These are phyloP conservation scores for Escovopsis sp. DNA, from an alignment of 2,329 filamentous ascomycete genomes.

Conservation along the genomic window DNA sequence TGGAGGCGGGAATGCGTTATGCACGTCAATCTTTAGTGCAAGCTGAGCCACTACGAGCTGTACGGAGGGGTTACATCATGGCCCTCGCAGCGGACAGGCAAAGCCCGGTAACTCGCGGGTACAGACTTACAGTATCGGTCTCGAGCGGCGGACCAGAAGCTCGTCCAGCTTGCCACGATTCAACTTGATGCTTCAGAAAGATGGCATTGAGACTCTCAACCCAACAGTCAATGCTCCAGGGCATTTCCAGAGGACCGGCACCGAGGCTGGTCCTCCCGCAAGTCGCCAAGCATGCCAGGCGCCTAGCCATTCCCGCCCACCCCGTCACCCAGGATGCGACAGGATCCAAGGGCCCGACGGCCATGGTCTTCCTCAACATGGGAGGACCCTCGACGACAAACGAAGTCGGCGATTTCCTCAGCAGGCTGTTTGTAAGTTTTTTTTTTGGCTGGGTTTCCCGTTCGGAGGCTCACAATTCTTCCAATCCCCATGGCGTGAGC, in stretches of 20 bases:
- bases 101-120: too few species aligned
- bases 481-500: too few species aligned
- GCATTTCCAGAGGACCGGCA: slow-evolving; percentile 12
- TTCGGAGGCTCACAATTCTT: too few species aligned
- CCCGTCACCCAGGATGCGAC: slow-evolving; percentile 68
- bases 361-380: slow-evolving; percentile 99
- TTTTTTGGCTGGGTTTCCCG: too few species aligned
- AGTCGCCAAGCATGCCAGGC: slow-evolving; percentile 16
- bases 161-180: background rate
- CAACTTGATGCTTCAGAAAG: background rate
- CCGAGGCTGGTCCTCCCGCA: slow-evolving; percentile 16
- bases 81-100: background rate
- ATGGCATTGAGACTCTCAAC: slow-evolving; percentile 20
- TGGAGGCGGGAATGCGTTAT: too few species aligned
- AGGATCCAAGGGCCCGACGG: slow-evolving; percentile 66
- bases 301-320: slow-evolving; percentile 36
- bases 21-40: background rate
- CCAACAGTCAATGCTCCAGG: slow-evolving; percentile 14
- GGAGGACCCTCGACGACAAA: slow-evolving; percentile 78
- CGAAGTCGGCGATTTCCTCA: slow-evolving; percentile 83
- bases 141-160: background rate
- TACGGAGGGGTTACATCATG: background rate
- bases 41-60: too few species aligned
- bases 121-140: too few species aligned
- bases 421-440: slow-evolving; percentile 81